Conservation (phyloP, 202 grass and related monocot species). For the Setaria viridis region DNA sequence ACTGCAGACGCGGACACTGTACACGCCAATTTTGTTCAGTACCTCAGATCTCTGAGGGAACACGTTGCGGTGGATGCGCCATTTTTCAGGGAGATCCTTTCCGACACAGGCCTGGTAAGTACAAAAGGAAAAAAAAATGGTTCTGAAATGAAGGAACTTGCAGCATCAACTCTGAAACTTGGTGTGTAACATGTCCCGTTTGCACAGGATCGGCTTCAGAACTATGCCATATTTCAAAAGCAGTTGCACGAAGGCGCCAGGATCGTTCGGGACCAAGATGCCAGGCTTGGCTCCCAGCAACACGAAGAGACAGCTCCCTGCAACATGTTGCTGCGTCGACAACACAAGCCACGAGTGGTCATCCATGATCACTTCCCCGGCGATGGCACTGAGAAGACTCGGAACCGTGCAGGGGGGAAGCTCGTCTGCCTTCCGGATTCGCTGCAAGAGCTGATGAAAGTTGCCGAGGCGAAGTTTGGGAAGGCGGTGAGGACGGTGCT, state of each 20-base stretch:
- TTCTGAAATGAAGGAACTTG: neutral
- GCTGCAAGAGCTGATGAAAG: constrained; percentile 51
- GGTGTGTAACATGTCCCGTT: neutral
- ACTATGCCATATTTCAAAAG: neutral
- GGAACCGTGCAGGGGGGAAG: constrained; percentile 19
- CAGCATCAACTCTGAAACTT: neutral
- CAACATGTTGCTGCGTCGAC: neutral
- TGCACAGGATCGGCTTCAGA: constrained; percentile 18
- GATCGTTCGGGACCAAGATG: neutral
- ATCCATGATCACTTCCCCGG: constrained; percentile 35
- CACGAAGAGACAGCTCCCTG: neutral
- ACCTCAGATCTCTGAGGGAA: constrained; percentile 36
- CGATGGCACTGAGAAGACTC: neutral
- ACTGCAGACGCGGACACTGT: constrained; percentile 46
- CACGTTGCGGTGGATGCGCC: neutral
- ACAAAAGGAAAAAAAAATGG: too few species aligned
- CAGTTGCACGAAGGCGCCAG: neutral
- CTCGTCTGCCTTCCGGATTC: constrained; percentile 53
- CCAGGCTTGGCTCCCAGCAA: neutral
- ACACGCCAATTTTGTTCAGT: constrained; percentile 48
- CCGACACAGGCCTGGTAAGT: neutral
- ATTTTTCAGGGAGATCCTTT: neutral
- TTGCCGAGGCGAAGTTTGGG: constrained; percentile 41
- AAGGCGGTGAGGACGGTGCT: constrained; percentile 36
- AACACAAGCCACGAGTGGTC: constrained; percentile 20